Conservation (phyloP, 2,329 filamentous ascomycete species). For the Curvularia sp. region DNA sequence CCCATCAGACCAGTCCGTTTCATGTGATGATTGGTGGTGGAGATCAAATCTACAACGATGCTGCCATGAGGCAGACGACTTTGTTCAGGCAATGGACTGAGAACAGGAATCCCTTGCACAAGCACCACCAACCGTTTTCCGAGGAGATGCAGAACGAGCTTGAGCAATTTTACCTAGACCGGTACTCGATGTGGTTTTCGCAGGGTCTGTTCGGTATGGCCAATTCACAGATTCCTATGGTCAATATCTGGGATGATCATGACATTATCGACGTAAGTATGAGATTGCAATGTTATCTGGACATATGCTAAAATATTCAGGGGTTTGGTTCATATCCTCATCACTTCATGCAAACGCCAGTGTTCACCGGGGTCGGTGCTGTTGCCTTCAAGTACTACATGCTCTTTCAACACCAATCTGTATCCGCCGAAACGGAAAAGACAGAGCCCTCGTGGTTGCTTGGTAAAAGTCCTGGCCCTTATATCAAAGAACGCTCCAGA, state of each 20-base stretch:
- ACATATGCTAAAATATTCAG: slow-evolving; percentile 49
- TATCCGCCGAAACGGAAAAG: slow-evolving; percentile 78
- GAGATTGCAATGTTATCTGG: slow-evolving; percentile 61
- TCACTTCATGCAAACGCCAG: slow-evolving; percentile 86
- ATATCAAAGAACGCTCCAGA: slow-evolving; percentile 84
- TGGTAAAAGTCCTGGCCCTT: slow-evolving; percentile 80
- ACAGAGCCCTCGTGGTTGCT: slow-evolving; percentile 92
- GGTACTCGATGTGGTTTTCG: slow-evolving; percentile 95
- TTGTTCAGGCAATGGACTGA: slow-evolving; percentile 85
- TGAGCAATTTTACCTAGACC: slow-evolving; percentile 84
- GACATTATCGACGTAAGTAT: slow-evolving; percentile 59
- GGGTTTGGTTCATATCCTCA: slow-evolving; percentile 94
- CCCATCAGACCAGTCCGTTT: slow-evolving; percentile 88
- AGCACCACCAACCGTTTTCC: slow-evolving; percentile 79
- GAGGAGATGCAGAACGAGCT: slow-evolving; percentile 85
- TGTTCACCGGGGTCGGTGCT: slow-evolving; percentile 87
- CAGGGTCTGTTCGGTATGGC: slow-evolving; percentile 94
- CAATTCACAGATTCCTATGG: slow-evolving; percentile 93
- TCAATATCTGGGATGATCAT: slow-evolving; percentile 98
- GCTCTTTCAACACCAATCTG: slow-evolving; percentile 95
- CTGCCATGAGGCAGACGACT: slow-evolving; percentile 74
- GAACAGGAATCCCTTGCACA: slow-evolving; percentile 79
- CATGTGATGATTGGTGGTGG: slow-evolving; percentile 98
- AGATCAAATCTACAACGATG: slow-evolving; percentile 96
- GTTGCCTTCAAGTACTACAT: slow-evolving; percentile 99